Conservation (phyloP, 2,329 filamentous ascomycete genomes). For the Diplodia corticola region DNA sequence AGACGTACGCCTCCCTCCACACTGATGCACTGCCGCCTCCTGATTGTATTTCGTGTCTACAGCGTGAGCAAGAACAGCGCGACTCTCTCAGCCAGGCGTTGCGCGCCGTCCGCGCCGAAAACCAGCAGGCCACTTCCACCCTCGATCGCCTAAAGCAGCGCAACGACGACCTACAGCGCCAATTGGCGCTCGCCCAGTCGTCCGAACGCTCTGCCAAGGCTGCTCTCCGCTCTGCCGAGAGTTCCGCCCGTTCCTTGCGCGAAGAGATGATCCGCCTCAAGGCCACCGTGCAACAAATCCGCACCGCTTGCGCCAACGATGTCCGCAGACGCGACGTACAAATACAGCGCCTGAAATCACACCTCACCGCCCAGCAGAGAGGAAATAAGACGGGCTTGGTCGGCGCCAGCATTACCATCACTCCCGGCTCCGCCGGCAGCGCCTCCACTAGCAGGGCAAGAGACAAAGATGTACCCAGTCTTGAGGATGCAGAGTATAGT, state of each 20-base stretch:
- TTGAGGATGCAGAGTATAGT: conserved; percentile 63
- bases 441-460: conserved; percentile 46
- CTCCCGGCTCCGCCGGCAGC: conserved; percentile 35
- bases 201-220: conserved; percentile 69
- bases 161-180: conserved; percentile 57
- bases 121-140: conserved; percentile 70
- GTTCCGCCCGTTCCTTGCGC: conserved; percentile 71
- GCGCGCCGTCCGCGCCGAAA: conserved; percentile 72
- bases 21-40: background rate
- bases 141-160: conserved; percentile 59
- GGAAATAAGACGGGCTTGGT: conserved; percentile 49
- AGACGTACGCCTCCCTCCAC: conserved; percentile 64
- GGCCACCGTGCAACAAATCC: conserved; percentile 75
- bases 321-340: conserved; percentile 87
- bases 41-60: conserved; percentile 20
- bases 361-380: conserved; percentile 66
- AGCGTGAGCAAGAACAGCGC: conserved; percentile 88
- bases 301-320: conserved; percentile 85
- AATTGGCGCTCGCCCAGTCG: conserved; percentile 62
- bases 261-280: conserved; percentile 82
- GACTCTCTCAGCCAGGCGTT: conserved; percentile 80
- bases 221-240: conserved; percentile 73
- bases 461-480: conserved; percentile 52
- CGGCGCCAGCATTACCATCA: conserved; percentile 52
- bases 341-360: conserved; percentile 84